These are phyloP conservation scores for Talaromyces sp. DNA, from an alignment of 2,329 filamentous ascomycete genomes.

Conservation along the genomic window DNA sequence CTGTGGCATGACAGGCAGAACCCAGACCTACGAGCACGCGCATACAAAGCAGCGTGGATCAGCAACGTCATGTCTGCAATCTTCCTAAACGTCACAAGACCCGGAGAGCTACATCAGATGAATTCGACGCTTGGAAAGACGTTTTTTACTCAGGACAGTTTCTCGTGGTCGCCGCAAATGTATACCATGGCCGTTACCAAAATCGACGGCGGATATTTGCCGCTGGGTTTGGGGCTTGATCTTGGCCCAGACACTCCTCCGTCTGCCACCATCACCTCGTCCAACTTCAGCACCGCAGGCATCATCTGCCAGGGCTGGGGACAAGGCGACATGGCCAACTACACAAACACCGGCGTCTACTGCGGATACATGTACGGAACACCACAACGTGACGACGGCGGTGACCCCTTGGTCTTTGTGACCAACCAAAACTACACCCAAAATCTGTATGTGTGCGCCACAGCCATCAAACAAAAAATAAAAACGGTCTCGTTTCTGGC, in stretches of 20 bases:
- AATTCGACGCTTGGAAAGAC: conserved; percentile 31
- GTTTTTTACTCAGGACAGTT: conserved; percentile 19
- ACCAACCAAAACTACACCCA: conserved; percentile 39
- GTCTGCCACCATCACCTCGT: background rate
- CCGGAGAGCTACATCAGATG: conserved; percentile 16
- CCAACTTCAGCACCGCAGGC: background rate
- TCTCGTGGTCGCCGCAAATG: background rate
- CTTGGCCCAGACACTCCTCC: background rate
- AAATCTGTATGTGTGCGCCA: conserved; percentile 43
- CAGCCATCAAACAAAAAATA: conserved; percentile 38
- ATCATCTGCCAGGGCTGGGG: conserved; percentile 1
- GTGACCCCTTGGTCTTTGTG: conserved; percentile 32
- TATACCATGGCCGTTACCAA: background rate
- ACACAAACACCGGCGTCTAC: conserved; percentile 36
- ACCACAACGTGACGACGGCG: conserved; percentile 31
- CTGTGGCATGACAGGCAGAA: conserved; percentile 20
- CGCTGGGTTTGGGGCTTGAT: background rate
- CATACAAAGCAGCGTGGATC: conserved; percentile 42
- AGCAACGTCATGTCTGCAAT: conserved; percentile 38
- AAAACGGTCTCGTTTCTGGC: conserved; percentile 42
- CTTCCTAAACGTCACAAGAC: conserved; percentile 37
- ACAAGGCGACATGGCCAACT: conserved; percentile 30
- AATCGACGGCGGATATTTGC: background rate
- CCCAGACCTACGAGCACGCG: conserved; percentile 28
- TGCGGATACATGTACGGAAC: conserved; percentile 41